These are phyloP conservation scores for Mycena maculata DNA, from an alignment of 768 basidiomycete species.

Conservation along the genomic window DNA sequence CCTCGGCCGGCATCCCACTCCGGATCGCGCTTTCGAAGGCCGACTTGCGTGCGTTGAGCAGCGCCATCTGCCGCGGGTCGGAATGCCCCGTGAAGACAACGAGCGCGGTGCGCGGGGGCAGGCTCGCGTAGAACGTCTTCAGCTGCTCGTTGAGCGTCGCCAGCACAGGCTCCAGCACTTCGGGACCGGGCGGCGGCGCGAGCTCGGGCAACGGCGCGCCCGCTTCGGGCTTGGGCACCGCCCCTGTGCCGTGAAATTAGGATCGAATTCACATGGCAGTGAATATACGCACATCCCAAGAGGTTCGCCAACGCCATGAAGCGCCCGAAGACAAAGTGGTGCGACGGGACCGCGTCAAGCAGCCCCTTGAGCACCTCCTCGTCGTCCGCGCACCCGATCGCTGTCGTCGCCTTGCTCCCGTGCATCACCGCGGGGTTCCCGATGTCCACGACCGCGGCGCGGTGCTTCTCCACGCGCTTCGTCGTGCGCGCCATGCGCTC, in stretches of 20 bases:
- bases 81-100: slow-evolving; percentile 91
- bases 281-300: slow-evolving; percentile 75
- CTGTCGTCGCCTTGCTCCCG: slow-evolving; percentile 83
- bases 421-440: slow-evolving; percentile 89
- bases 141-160: slow-evolving; percentile 71
- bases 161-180: slow-evolving; percentile 52
- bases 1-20: slow-evolving; percentile 66
- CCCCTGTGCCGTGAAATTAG: slow-evolving; percentile 56
- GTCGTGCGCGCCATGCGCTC: slow-evolving; percentile 78
- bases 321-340: slow-evolving; percentile 88
- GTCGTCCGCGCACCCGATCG: slow-evolving; percentile 80
- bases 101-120: slow-evolving; percentile 85
- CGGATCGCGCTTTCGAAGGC: slow-evolving; percentile 78
- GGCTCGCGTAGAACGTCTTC: slow-evolving; percentile 66
- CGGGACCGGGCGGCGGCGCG: slow-evolving; percentile 47
- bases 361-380: slow-evolving; percentile 82
- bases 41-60: slow-evolving; percentile 74
- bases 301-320: slow-evolving; percentile 85
- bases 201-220: slow-evolving; percentile 48
- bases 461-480: slow-evolving; percentile 52
- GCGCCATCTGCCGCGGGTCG: slow-evolving; percentile 85
- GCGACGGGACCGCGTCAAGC: slow-evolving; percentile 64
- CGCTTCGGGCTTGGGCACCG: slow-evolving; percentile 62
- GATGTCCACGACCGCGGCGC: slow-evolving; percentile 83
- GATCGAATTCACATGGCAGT: slow-evolving; percentile 6